Evolutionary conservation across 2,329 filamentous ascomycete genomes (phyloP).

Genomic region (Cylindrodendrum hubeiense): DNA sequence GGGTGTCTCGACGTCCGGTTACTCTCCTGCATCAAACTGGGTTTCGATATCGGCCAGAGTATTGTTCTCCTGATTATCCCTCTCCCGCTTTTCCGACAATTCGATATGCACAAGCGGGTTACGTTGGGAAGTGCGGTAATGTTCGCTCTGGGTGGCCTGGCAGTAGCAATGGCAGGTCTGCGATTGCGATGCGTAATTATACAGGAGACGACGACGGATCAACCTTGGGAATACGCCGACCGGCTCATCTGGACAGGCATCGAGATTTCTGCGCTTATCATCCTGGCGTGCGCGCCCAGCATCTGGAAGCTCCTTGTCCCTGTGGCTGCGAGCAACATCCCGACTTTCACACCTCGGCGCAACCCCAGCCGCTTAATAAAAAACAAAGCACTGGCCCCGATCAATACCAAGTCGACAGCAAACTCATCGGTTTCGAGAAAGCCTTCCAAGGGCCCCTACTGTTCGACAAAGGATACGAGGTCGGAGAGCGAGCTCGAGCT

Average conservation of each 20-base stretch:
- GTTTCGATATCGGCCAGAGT: constrained; percentile 61
- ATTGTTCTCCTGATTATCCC: constrained; percentile 58
- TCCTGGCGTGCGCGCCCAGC: constrained; percentile 56
- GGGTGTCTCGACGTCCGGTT: constrained; percentile 38
- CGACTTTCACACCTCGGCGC: constrained; percentile 33
- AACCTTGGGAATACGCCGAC: constrained; percentile 57
- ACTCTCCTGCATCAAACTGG: constrained; percentile 57
- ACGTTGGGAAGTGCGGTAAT: constrained; percentile 58
- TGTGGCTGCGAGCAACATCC: constrained; percentile 3
- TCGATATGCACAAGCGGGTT: constrained; percentile 56
- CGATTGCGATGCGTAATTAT: constrained; percentile 50
- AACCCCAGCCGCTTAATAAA: constrained; percentile 21
- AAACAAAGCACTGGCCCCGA: constrained; percentile 6
- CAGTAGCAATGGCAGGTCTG: constrained; percentile 51
- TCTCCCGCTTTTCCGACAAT: constrained; percentile 53
- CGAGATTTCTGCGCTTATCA: constrained; percentile 56
- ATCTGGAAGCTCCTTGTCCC: constrained; percentile 43
- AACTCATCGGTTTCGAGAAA: constrained; percentile 9
- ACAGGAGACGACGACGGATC: constrained; percentile 51
- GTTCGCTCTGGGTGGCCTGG: constrained; percentile 58
- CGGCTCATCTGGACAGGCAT: constrained; percentile 58
- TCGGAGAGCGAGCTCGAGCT: constrained; percentile 43
- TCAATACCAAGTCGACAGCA: constrained; percentile 13
- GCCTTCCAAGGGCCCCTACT: background rate
- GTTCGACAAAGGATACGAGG: background rate